phyloP scores from a whole-genome alignment of 495 filamentous ascomycete genomes.

The Aspergillus ostianus region DNA sequence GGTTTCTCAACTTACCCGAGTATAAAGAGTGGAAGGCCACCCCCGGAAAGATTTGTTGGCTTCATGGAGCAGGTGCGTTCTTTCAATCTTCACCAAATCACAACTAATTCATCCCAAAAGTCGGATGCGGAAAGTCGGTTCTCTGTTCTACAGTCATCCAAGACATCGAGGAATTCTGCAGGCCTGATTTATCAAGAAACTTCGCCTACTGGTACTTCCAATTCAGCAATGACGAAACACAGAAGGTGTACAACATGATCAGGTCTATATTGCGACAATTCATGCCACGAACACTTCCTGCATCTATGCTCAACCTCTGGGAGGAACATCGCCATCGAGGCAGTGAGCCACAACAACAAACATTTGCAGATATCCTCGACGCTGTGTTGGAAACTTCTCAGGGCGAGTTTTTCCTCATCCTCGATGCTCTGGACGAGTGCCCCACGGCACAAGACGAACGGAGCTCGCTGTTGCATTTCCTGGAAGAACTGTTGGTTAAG shows the following conservation, averaged over 20 bases:
- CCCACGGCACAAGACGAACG: slow-evolving; percentile 5
- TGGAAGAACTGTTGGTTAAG: background rate
- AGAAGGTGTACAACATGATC: slow-evolving; percentile 13
- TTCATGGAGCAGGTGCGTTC: slow-evolving; percentile 2
- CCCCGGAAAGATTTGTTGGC: background rate
- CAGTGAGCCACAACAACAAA: slow-evolving; percentile 3
- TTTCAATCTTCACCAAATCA: background rate
- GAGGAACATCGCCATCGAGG: slow-evolving; percentile 4
- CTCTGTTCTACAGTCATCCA: slow-evolving; percentile 19
- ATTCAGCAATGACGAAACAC: slow-evolving; percentile 10
- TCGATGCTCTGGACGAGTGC: slow-evolving; percentile 25
- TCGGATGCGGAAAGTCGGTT: slow-evolving; percentile 16
- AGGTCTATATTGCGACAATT: slow-evolving; percentile 17
- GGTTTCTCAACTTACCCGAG: background rate
- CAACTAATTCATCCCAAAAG: background rate
- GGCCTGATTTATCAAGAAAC: background rate
- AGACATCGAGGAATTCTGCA: slow-evolving; percentile 13
- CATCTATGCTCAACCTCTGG: slow-evolving; percentile 9
- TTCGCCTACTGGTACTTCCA: slow-evolving; percentile 24
- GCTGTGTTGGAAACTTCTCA: background rate
- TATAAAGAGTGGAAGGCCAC: slow-evolving; percentile 5
- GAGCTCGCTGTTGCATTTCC: slow-evolving; percentile 3
- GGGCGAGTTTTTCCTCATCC: slow-evolving; percentile 13
- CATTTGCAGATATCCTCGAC: slow-evolving; percentile 2
- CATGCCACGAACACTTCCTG: background rate